Percentiles rank a stretch among this genome's conserved stretches.
phyloP scores from a whole-genome alignment of 805 yeast species.

The Lipomyces japonicus region DNA sequence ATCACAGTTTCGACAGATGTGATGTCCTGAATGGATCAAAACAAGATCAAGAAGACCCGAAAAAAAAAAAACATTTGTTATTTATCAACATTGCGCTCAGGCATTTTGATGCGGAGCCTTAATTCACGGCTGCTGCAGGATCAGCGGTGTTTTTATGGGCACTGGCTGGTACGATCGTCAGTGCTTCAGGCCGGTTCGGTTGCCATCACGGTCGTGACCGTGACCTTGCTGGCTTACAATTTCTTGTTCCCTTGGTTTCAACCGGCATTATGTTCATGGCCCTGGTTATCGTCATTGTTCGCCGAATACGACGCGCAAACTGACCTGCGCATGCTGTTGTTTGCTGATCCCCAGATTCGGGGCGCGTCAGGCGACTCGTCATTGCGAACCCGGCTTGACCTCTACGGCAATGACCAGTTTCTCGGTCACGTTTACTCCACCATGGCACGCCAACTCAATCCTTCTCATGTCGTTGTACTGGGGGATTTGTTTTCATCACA shows the following conservation, averaged over 20 bases:
- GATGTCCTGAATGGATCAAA: no score
- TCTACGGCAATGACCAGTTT: slow-evolving; percentile 84
- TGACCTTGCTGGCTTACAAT: slow-evolving; percentile 9
- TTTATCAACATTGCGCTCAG: no score
- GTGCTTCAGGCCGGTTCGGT: neutral
- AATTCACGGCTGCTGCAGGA: no score
- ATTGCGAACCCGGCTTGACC: slow-evolving; percentile 71
- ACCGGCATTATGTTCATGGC: slow-evolving; percentile 13
- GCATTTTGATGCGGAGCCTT: no score
- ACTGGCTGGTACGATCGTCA: neutral
- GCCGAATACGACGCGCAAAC: neutral
- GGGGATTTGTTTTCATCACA: slow-evolving; percentile 93
- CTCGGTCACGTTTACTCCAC: slow-evolving; percentile 75
- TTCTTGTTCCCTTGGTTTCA: slow-evolving; percentile 10
- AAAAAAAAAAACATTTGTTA: no score
- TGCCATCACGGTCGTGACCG: neutral
- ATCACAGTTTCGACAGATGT: no score
- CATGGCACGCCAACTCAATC: slow-evolving; percentile 61
- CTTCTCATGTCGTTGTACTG: slow-evolving; percentile 80
- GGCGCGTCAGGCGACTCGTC: slow-evolving; percentile 76
- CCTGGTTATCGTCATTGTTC: neutral
- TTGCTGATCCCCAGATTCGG: slow-evolving; percentile 96
- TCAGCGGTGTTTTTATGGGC: no score
- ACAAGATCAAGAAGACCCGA: no score
- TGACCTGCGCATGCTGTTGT: slow-evolving; percentile 51